Evolutionary conservation across 1,284 basidiomycete species (phyloP).

Genomic region (Anthracocystis setariae): DNA sequence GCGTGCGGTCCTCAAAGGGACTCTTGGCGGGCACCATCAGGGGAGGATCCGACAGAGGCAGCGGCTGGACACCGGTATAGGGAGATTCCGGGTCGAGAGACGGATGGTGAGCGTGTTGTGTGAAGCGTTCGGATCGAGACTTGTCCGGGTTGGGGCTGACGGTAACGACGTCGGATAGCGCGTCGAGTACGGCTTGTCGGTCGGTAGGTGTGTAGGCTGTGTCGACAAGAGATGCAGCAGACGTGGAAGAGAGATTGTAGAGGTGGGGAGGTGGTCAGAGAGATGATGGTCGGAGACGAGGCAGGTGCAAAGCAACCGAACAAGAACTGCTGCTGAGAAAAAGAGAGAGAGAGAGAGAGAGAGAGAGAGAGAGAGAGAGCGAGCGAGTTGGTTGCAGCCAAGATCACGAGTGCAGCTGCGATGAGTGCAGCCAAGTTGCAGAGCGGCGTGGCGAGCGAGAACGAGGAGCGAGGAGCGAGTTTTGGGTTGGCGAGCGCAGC

Average conservation of each 20-base stretch:
- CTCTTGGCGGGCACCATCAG: constrained; percentile 52
- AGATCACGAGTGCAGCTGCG: not conserved
- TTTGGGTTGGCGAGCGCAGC: not conserved
- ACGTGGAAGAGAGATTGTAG: too few species aligned
- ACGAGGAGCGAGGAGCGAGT: constrained; percentile 1
- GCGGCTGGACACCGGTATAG: constrained; percentile 42
- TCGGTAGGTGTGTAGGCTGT: constrained; percentile 28
- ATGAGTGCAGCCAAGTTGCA: not conserved
- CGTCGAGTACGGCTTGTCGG: constrained; percentile 50
- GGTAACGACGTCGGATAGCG: constrained; percentile 59
- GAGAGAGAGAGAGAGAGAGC: not conserved
- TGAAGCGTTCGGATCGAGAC: constrained; percentile 10
- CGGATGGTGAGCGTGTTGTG: constrained; percentile 24
- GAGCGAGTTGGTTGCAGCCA: not conserved
- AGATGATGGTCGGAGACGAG: not conserved
- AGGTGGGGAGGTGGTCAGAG: constrained; percentile 1
- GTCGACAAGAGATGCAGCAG: too few species aligned
- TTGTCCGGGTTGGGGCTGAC: constrained; percentile 31
- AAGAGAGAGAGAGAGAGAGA: not conserved
- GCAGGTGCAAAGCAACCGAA: not conserved
- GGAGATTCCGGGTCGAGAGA: constrained; percentile 38
- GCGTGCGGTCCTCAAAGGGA: constrained; percentile 44
- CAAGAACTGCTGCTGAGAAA: not conserved
- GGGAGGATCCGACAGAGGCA: constrained; percentile 35
- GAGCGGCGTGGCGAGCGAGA: constrained; percentile 24